Conservation (phyloP, 106 monocot species). For the Platanthera zijinensis region DNA sequence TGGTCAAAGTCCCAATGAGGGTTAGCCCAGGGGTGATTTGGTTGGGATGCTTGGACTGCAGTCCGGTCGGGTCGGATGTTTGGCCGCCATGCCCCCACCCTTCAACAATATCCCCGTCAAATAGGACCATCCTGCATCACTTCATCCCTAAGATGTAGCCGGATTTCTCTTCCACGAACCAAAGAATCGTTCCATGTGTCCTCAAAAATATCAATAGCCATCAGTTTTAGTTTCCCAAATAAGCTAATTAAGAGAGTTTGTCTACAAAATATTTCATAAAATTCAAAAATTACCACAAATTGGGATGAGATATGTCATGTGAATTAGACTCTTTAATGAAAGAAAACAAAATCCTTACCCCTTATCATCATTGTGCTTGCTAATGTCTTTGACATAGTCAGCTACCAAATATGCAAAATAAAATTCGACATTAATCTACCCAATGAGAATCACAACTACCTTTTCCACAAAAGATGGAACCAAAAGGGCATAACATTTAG, state of each 20-base stretch:
- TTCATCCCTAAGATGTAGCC: conserved; percentile 84
- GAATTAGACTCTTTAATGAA: neutral
- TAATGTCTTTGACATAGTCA: conserved; percentile 95
- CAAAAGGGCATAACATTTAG: neutral
- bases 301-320: neutral
- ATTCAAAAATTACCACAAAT: neutral
- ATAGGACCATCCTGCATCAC: too few relatives aligned
- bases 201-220: conserved; percentile 84
- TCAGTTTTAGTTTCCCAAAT: conserved; percentile 99
- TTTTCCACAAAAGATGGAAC: conserved; percentile 91
- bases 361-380: conserved; percentile 97
- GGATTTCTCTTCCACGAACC: conserved; percentile 91
- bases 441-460: conserved; percentile 88
- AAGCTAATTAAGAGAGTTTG: conserved; percentile 24
- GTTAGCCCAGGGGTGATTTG: too few relatives aligned
- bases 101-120: too few relatives aligned
- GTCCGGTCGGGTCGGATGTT: too few relatives aligned
- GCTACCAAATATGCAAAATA: conserved; percentile 97
- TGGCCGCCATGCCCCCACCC: too few relatives aligned
- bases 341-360: conserved; percentile 46
- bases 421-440: conserved; percentile 95
- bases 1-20: too few relatives aligned
- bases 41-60: too few relatives aligned
- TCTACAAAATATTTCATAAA: neutral
- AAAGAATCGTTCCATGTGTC: conserved; percentile 96